Base-by-base conservation (phyloP, 2,329 filamentous ascomycete species). In the Alternaria hordeiaustralica region DNA sequence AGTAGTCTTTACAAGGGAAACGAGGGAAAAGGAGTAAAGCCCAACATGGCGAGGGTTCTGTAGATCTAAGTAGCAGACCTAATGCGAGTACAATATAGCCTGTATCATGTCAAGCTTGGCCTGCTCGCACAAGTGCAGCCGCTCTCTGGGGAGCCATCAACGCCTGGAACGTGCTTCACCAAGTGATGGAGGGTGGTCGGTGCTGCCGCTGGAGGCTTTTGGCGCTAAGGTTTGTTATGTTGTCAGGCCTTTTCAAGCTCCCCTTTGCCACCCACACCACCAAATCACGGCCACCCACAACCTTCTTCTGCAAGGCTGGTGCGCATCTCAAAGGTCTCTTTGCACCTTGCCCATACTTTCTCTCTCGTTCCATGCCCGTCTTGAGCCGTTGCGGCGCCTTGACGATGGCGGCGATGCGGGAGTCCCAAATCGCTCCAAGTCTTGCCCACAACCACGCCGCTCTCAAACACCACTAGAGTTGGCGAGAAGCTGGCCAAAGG, bases 181-280 rank as follows among this genome's bases (percentile, higher is more conserved):
- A 4, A 18, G 46, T 47, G 47, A 26, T 49, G 9, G 44, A 28
- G 18, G 44, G 30, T 54, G 58, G 51, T 25, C 21, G 51, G 51
- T 56, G 18, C 46, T 8, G 25, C 26, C 23, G 15, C 33, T n/a
- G 33, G 30, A 26, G 25, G 4, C 15, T 33, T 46, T 44, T 20
- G 47, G 57, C 47, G 47, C 57, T 54, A 54, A 33, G 26, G 8
- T 30, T 53, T 54, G 33, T 54, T n/a, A 47, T 57, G 44, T 46
- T 50, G 30, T 33, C 12, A 59, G 45, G 20, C 25, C 30, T 57
- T 49, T 54, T 21, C 10, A 50, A 41, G 36, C 23, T 28, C 36
- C 44, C 61, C 36, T 46, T 45, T 20, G 41, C 50, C 33, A 44
- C 55, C 44, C 30, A 28, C 51, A 63, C 44, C 50, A 63, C 12